Evolutionary conservation across 164 flowering plant species (phyloP).

Genomic region (Chimonanthus praecox): DNA sequence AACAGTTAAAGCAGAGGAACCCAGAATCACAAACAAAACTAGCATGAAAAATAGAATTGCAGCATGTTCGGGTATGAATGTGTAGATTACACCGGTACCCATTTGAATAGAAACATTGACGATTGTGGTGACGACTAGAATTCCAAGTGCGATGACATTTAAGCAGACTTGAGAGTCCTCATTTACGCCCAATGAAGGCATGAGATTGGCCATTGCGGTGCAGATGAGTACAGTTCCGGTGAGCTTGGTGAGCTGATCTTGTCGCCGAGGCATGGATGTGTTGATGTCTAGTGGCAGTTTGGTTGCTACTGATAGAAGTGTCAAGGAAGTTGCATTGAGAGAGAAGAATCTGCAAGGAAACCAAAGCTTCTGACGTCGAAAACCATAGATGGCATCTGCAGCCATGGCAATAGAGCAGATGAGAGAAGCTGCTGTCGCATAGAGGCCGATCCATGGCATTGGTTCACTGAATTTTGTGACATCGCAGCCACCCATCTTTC

Average conservation of each 20-base stretch:
- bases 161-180: constrained; percentile 29
- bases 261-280: constrained; percentile 45
- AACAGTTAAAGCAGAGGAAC: constrained; percentile 7
- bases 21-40: constrained; percentile 9
- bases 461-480: constrained; percentile 24
- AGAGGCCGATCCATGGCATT: constrained; percentile 25
- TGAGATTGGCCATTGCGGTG: constrained; percentile 43
- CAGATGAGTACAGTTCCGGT: constrained; percentile 50
- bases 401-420: constrained; percentile 46
- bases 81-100: constrained; percentile 45
- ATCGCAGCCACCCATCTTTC: not conserved
- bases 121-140: constrained; percentile 45
- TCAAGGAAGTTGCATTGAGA: constrained; percentile 53
- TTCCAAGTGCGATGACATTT: constrained; percentile 48
- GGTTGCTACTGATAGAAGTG: constrained; percentile 35
- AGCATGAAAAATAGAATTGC: constrained; percentile 34
- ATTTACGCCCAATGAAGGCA: constrained; percentile 60
- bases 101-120: constrained; percentile 51
- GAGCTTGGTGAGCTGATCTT: constrained; percentile 59
- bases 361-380: constrained; percentile 43
- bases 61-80: constrained; percentile 37
- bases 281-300: constrained; percentile 61
- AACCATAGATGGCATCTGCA: constrained; percentile 30
- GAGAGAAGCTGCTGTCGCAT: constrained; percentile 50
- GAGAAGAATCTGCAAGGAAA: constrained; percentile 57